Evolutionary conservation across 2,329 filamentous ascomycete genomes (phyloP).

Genomic region (Aspergillus vadensis): DNA sequence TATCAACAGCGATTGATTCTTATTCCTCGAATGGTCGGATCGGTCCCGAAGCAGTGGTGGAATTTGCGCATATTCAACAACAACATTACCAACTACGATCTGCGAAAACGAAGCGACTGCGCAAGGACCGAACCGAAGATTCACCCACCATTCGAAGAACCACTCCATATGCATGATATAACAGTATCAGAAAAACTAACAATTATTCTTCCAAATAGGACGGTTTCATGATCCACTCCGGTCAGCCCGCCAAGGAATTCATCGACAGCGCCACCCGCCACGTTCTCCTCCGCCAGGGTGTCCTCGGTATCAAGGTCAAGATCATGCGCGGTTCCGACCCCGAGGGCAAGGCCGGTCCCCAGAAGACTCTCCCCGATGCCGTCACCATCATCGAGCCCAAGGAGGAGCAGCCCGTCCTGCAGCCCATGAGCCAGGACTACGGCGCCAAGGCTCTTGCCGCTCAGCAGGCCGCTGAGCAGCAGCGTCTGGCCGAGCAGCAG

Average conservation of each 20-base stretch:
- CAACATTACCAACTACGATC: background rate
- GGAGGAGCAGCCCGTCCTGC: conserved; percentile 94
- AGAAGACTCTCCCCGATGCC: conserved; percentile 96
- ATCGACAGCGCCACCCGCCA: conserved; percentile 98
- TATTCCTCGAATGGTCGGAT: background rate
- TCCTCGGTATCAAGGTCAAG: conserved; percentile 99
- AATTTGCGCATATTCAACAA: background rate
- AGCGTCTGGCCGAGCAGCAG: conserved; percentile 61
- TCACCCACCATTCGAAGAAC: background rate
- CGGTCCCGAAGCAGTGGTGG: conserved; percentile 1
- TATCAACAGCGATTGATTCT: background rate
- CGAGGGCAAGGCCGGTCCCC: conserved; percentile 96
- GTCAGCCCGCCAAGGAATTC: conserved; percentile 99
- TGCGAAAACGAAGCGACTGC: background rate
- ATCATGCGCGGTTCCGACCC: conserved; percentile 99
- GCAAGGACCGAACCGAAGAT: background rate
- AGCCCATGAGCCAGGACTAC: conserved; percentile 98
- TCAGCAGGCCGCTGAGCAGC: conserved; percentile 57
- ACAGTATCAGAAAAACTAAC: conserved; percentile 14
- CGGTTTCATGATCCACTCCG: conserved; percentile 99
- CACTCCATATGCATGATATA: background rate
- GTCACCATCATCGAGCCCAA: conserved; percentile 99
- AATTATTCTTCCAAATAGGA: conserved; percentile 53
- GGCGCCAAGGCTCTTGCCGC: conserved; percentile 82
- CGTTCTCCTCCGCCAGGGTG: conserved; percentile 99